Conservation (phyloP, 805 yeast genomes). For the Yamadazyma insecticola region DNA sequence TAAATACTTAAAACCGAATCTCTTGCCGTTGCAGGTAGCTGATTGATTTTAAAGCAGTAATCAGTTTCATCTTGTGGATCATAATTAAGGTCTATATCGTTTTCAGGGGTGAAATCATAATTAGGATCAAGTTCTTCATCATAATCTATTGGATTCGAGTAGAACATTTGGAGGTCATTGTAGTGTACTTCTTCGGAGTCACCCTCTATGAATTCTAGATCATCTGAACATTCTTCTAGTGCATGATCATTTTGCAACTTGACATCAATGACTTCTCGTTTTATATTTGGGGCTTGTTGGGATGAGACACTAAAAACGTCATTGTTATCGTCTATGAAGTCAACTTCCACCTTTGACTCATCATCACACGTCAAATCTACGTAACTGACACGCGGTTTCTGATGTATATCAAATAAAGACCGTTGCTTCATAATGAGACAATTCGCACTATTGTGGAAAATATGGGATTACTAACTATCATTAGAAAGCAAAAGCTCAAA, state of each 20-base stretch:
- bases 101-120: conserved; percentile 5
- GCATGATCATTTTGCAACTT: no score
- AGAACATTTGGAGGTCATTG: no score
- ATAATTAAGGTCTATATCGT: conserved; percentile 12
- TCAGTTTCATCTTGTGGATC: conserved; percentile 8
- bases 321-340: neutral
- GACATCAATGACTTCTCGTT: no score
- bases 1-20: no score
- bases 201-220: neutral
- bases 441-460: no score
- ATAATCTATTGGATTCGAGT: no score
- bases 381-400: neutral
- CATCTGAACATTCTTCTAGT: no score
- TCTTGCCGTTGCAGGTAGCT: conserved; percentile 3
- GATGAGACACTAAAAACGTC: no score
- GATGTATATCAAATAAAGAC: conserved; percentile 2
- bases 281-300: no score
- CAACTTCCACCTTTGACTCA: neutral
- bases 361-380: conserved; percentile 1
- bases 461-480: conserved; percentile 84
- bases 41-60: conserved; percentile 8
- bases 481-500: conserved; percentile 76
- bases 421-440: conserved; percentile 5
- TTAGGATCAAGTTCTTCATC: conserved; percentile 8
- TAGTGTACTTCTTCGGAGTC: neutral